Evolutionary conservation across 345 rosid genomes (phyloP).

Genomic region (Rhizophora apiculata): DNA sequence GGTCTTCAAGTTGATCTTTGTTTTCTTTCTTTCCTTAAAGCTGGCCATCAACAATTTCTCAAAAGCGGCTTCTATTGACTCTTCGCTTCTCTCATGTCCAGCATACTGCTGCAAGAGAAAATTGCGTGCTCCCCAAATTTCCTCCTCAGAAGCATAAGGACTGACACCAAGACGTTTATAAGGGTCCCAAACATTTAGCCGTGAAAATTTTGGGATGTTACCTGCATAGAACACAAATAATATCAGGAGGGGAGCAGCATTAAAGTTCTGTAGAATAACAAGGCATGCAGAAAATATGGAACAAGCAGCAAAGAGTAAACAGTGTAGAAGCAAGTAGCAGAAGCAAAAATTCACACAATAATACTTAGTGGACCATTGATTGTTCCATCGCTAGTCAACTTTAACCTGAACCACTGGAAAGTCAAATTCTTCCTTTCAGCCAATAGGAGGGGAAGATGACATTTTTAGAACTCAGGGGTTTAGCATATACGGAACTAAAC

Average conservation of each 20-base stretch:
- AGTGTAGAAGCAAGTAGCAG: no score
- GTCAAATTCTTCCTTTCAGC: no score
- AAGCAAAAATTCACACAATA: no score
- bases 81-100: conserved; percentile 90
- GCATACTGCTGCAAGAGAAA: conserved; percentile 82
- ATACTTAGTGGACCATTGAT: no score
- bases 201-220: conserved; percentile 60
- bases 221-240: conserved; percentile 38
- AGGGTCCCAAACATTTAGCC: conserved; percentile 81
- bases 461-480: no score
- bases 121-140: conserved; percentile 93
- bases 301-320: no score
- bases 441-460: no score
- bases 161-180: conserved; percentile 75
- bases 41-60: conserved; percentile 87
- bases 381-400: no score
- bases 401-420: no score
- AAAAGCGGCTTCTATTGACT: conserved; percentile 91
- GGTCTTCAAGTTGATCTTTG: conserved; percentile 77
- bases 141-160: conserved; percentile 86
- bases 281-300: neutral
- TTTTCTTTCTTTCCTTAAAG: conserved; percentile 70
- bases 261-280: no score
- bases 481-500: no score
- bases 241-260: neutral